phyloP scores from a whole-genome alignment of 2,329 filamentous ascomycete genomes.

The Apiospora kogelbergensis region DNA sequence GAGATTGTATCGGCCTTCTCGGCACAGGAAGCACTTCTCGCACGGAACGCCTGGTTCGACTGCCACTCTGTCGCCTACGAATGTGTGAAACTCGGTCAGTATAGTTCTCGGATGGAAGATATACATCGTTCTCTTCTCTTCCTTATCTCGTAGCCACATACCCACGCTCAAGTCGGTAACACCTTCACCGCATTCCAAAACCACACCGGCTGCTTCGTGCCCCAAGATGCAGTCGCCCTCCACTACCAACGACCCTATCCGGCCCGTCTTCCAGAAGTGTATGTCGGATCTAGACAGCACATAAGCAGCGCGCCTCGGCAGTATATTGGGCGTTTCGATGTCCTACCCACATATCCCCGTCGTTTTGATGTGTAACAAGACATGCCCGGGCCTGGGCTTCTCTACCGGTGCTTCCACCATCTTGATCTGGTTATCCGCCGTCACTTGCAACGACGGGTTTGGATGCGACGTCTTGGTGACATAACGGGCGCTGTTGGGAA shows the following conservation, averaged over 20 bases:
- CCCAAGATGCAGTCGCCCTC: constrained; percentile 65
- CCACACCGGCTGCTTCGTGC: constrained; percentile 63
- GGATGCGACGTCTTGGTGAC: constrained; percentile 5
- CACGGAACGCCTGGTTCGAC: constrained; percentile 68
- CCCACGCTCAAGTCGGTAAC: constrained; percentile 51
- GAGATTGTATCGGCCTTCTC: constrained; percentile 61
- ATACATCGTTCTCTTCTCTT: too few species aligned
- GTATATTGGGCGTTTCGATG: too few species aligned
- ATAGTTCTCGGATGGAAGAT: neutral
- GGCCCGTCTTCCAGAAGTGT: constrained; percentile 66
- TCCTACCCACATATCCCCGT: constrained; percentile 64
- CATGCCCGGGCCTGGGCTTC: constrained; percentile 53
- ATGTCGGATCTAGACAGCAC: constrained; percentile 64
- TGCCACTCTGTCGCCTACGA: constrained; percentile 59
- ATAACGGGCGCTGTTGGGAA: neutral
- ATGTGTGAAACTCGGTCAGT: neutral
- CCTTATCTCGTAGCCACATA: constrained; percentile 22
- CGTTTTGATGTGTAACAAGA: constrained; percentile 60
- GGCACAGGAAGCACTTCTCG: constrained; percentile 57
- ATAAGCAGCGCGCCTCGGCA: too few species aligned
- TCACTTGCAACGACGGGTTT: constrained; percentile 60
- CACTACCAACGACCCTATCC: constrained; percentile 62
- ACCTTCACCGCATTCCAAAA: constrained; percentile 55
- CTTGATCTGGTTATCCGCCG: constrained; percentile 59
- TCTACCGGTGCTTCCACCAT: constrained; percentile 56